Base-by-base conservation (phyloP, 2,329 filamentous ascomycete genomes). In the Exophiala sideris region DNA sequence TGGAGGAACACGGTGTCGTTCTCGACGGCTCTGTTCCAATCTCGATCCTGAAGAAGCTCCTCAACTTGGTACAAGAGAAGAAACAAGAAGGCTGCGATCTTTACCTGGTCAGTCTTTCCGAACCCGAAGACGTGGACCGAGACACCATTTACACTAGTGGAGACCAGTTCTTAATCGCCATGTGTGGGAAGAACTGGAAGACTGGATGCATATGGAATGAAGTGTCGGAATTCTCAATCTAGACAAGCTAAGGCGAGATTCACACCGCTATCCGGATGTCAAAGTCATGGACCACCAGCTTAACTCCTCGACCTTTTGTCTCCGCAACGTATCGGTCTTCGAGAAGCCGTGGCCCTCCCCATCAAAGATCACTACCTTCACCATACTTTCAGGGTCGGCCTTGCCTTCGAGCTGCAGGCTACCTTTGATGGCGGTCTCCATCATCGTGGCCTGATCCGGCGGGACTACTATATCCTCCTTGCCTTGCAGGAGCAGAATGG, bases 401-500 rank as follows among this genome's bases (percentile, higher is more conserved):
- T 24, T 42, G 7, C 11, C 40, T 20, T 41, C 18, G 40, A 42
- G 16, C 20, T 40, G 16, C 16, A 18, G 16, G 16, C 2, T 3
- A 18, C 21, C 40, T 82, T 69, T n/a, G 72, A 71, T 20, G 32
- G 20, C 47, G 38, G 68, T 66, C 8, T 77, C 74, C 65, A 86
- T 80, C 48, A 78, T 72, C 32, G 73, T 68, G 2, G 79, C 79
- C 64, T 86, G 83, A 12, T 74, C 71, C n/a, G 79, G 65, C 0
- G 82, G 82, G 12, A 85, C 83, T 1, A 85, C 75, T 38, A 75
- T 76, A 60, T 86, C 83, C 3, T 68, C 68, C 2, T 72, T 73
- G 0, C 82, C 83, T 18, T 84, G 79, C 4, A 85, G 60, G n/a
- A 86, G 66, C 34, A 84, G 65, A 18, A 85, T 62, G 1, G 80